phyloP scores from a whole-genome alignment of 768 basidiomycete genomes.

The Suillus plorans region DNA sequence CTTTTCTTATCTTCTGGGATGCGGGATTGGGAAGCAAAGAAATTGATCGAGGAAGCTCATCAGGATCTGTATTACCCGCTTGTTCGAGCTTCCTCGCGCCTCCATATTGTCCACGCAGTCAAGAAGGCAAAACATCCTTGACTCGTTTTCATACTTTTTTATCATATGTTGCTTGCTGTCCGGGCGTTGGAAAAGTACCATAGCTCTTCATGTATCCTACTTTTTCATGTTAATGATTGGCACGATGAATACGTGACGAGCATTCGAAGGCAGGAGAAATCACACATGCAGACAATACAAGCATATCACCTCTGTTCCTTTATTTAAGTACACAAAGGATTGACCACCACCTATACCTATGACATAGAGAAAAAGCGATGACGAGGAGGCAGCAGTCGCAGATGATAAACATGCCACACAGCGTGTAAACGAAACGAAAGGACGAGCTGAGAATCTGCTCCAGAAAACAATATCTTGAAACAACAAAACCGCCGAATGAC shows the following conservation, averaged over 20 bases:
- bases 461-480: constrained; percentile 22
- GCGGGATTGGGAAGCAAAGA: constrained; percentile 51
- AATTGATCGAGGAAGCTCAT: constrained; percentile 61
- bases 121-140: constrained; percentile 24
- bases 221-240: constrained; percentile 50
- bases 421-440: constrained; percentile 44
- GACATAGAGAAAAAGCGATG: constrained; percentile 34
- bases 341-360: constrained; percentile 52
- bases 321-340: constrained; percentile 49
- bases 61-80: constrained; percentile 63
- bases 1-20: constrained; percentile 55
- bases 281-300: constrained; percentile 32
- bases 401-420: constrained; percentile 36
- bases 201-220: constrained; percentile 15
- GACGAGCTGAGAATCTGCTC: constrained; percentile 48
- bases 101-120: constrained; percentile 60
- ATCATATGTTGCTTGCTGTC: constrained; percentile 7
- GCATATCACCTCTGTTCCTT: constrained; percentile 62
- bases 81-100: constrained; percentile 46
- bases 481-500: constrained; percentile 12
- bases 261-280: constrained; percentile 33
- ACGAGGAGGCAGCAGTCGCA: constrained; percentile 37
- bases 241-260: constrained; percentile 19
- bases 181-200: constrained; percentile 27
- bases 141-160: not conserved